Evolutionary conservation across 2,329 filamentous ascomycete species (phyloP).

Genomic region (Colletotrichum tofieldiae): DNA sequence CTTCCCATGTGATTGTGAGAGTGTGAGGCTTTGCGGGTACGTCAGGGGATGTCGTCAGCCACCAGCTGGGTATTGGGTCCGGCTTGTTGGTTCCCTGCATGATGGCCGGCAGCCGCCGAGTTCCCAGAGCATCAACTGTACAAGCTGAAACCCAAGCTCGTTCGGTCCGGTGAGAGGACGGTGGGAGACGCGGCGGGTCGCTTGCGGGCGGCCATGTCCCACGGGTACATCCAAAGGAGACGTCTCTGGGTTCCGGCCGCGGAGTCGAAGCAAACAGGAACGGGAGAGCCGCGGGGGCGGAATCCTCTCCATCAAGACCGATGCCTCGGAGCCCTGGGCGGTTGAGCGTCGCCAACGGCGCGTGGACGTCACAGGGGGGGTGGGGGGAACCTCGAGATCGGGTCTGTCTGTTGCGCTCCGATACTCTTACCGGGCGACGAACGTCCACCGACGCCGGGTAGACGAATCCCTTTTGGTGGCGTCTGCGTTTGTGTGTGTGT

Average conservation of each 20-base stretch:
- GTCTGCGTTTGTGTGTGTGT: not conserved
- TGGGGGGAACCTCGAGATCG: not conserved
- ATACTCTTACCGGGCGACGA: not conserved
- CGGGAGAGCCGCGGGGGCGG: not conserved
- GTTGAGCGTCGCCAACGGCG: not conserved
- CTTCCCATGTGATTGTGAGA: not conserved
- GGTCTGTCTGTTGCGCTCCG: not conserved
- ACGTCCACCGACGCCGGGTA: not conserved
- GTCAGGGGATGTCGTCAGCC: not conserved
- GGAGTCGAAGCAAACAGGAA: not conserved
- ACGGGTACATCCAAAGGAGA: not conserved
- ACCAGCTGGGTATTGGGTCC: not conserved
- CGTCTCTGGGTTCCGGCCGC: not conserved
- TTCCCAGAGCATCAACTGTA: not conserved
- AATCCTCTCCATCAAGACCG: not conserved
- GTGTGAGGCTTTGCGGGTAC: not conserved
- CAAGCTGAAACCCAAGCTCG: not conserved
- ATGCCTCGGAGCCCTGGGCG: not conserved
- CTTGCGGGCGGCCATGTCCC: not conserved
- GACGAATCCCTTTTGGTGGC: not conserved
- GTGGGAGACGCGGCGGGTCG: not conserved
- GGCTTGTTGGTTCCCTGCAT: not conserved
- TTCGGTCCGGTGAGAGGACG: not conserved
- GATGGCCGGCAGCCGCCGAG: not conserved
- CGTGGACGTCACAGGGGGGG: not conserved